Percentiles rank a stretch among this genome's conserved stretches.
Conservation (phyloP, 768 basidiomycete species). For the Lactarius hatsudake region DNA sequence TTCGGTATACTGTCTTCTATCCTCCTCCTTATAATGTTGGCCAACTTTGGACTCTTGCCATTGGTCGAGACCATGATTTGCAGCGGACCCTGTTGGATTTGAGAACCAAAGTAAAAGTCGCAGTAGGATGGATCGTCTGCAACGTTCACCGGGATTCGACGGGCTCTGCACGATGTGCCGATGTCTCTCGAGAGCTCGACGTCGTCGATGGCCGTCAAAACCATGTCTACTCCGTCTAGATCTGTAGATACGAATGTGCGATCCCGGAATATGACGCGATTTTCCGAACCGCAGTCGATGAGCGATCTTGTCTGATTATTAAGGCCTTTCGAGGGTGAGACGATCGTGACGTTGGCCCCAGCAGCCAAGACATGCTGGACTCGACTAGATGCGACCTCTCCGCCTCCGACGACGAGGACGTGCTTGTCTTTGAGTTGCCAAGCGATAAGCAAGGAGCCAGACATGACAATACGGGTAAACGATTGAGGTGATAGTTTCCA, state of each 20-base stretch:
- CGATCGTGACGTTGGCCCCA: conserved; percentile 72
- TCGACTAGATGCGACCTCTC: conserved; percentile 85
- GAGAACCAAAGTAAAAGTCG: conserved; percentile 98
- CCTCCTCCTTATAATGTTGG: conserved; percentile 71
- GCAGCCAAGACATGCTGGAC: conserved; percentile 82
- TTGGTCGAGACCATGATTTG: conserved; percentile 97
- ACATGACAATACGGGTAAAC: background rate
- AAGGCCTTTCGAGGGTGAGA: conserved; percentile 69
- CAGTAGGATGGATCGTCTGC: conserved; percentile 95
- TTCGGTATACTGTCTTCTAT: conserved; percentile 69
- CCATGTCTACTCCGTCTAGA: conserved; percentile 73
- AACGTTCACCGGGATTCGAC: conserved; percentile 85
- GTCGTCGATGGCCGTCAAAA: conserved; percentile 91
- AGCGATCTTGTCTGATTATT: conserved; percentile 54
- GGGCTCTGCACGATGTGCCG: conserved; percentile 60
- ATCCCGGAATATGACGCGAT: conserved; percentile 67
- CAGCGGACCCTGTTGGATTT: conserved; percentile 84
- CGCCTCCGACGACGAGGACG: conserved; percentile 92
- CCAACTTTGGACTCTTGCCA: conserved; percentile 88
- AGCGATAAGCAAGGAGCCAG: conserved; percentile 80
- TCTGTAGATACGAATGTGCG: conserved; percentile 68
- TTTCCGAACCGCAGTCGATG: conserved; percentile 43
- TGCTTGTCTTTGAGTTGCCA: conserved; percentile 85
- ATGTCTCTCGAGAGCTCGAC: conserved; percentile 68
- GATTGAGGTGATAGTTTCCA: background rate